A percentile compares a stretch with the other conserved stretches of the same genome.
Conservation (phyloP, 2,329 filamentous ascomycete species). For the Diaporthe batatas region DNA sequence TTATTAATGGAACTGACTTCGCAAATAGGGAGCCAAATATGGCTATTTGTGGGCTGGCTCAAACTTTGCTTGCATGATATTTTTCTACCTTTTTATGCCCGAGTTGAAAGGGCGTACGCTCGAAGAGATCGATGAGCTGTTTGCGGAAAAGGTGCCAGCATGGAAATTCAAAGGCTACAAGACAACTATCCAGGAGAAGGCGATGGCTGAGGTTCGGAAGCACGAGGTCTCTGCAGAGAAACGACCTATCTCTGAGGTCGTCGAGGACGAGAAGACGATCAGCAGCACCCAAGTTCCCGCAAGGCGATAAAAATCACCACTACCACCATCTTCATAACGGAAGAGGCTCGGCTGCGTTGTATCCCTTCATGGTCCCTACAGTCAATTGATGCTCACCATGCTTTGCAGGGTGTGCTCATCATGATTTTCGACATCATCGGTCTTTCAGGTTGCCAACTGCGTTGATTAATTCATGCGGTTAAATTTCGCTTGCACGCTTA, state of each 20-base stretch:
- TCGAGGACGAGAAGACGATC: constrained; percentile 37
- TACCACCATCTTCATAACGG: too few relatives aligned
- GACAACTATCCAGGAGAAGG: constrained; percentile 47
- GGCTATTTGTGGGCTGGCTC: constrained; percentile 58
- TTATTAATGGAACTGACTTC: background rate
- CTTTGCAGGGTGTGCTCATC: background rate
- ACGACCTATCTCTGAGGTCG: constrained; percentile 36
- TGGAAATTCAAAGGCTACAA: constrained; percentile 49
- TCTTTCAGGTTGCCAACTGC: background rate
- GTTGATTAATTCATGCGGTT: too few relatives aligned
- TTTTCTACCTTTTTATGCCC: constrained; percentile 50
- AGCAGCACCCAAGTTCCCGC: background rate
- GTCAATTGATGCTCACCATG: background rate
- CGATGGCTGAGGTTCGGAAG: constrained; percentile 45
- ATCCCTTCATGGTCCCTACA: background rate
- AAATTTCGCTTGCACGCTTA: too few relatives aligned
- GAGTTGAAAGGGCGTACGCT: constrained; percentile 51
- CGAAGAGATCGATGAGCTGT: constrained; percentile 52
- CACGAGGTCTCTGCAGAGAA: constrained; percentile 36
- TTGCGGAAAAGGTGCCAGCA: constrained; percentile 46
- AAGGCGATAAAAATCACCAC: too few relatives aligned
- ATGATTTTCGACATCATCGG: background rate
- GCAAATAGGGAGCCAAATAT: constrained; percentile 56
- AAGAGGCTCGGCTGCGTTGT: background rate
- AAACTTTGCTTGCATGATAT: constrained; percentile 49